Conservation (phyloP, 148 eudicot species). For the Chenopodium berlandieri region DNA sequence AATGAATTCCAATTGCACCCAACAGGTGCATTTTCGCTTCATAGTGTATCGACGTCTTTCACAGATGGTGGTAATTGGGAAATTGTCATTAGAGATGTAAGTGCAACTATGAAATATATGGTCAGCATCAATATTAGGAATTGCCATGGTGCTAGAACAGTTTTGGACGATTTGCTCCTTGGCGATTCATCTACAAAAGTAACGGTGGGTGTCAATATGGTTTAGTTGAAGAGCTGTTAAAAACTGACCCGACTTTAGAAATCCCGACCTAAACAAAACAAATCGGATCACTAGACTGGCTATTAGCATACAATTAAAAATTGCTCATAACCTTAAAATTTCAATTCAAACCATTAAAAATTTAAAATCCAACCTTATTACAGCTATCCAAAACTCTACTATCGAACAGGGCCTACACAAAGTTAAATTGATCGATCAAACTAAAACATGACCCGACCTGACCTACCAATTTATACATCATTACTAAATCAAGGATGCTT, state of each 20-base stretch:
- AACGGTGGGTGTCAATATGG: neutral
- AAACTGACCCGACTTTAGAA: no score
- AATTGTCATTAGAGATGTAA: constrained; percentile 39
- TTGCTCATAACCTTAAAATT: no score
- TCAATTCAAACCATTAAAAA: no score
- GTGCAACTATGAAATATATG: constrained; percentile 37
- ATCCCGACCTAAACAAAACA: neutral
- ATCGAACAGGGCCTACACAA: no score
- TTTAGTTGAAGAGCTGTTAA: no score
- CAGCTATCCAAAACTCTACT: no score
- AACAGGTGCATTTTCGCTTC: constrained; percentile 31
- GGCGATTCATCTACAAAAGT: constrained; percentile 30
- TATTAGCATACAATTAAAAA: no score
- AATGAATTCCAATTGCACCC: constrained; percentile 41
- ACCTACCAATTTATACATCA: neutral
- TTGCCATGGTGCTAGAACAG: constrained; percentile 37
- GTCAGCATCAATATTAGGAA: constrained; percentile 31
- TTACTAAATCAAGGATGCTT: constrained; percentile 1
- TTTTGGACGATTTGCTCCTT: constrained; percentile 29
- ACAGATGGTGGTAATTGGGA: constrained; percentile 28
- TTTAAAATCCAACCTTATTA: no score
- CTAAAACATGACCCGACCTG: neutral
- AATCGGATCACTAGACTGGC: no score
- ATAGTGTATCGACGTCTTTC: constrained; percentile 26
- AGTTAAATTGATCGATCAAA: neutral